Percentiles rank a stretch among this genome's conserved stretches.
These are phyloP conservation scores for Adansonia gregorii DNA, from an alignment of 441 rosid genomes.

Conservation along the genomic window DNA sequence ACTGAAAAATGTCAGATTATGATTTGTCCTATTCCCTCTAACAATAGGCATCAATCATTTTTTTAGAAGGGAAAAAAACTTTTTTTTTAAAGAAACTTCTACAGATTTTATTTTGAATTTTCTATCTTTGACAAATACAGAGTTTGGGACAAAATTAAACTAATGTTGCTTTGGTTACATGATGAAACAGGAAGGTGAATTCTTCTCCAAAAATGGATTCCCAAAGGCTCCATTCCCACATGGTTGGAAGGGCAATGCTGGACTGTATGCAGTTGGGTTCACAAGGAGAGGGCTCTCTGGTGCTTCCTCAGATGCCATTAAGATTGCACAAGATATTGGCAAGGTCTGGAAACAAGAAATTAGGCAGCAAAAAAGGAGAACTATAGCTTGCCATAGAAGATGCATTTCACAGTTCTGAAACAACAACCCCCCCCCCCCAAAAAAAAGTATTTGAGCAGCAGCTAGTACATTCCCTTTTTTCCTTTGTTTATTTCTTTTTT, in stretches of 20 bases:
- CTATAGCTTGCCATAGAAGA: conserved; percentile 60
- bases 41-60: neutral
- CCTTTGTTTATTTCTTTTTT: neutral
- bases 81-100: neutral
- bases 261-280: conserved; percentile 91
- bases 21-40: neutral
- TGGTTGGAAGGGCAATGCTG: conserved; percentile 81
- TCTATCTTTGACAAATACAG: neutral
- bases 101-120: neutral
- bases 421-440: neutral
- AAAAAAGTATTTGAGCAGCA: neutral
- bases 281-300: conserved; percentile 89
- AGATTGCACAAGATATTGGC: conserved; percentile 72
- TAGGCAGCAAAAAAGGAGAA: conserved; percentile 54
- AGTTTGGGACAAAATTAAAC: conserved; percentile 6
- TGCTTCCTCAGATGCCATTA: conserved; percentile 67
- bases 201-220: conserved; percentile 75
- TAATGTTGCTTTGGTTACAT: conserved; percentile 27
- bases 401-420: conserved; percentile 75
- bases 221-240: conserved; percentile 68
- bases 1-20: neutral
- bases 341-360: conserved; percentile 71
- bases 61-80: neutral
- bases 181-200: conserved; percentile 58
- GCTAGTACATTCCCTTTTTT: conserved; percentile 13